Percentiles rank a stretch among this genome's conserved stretches.
Evolutionary conservation across 164 flowering plant genomes (phyloP).

Genomic region (Akebia trifoliata): DNA sequence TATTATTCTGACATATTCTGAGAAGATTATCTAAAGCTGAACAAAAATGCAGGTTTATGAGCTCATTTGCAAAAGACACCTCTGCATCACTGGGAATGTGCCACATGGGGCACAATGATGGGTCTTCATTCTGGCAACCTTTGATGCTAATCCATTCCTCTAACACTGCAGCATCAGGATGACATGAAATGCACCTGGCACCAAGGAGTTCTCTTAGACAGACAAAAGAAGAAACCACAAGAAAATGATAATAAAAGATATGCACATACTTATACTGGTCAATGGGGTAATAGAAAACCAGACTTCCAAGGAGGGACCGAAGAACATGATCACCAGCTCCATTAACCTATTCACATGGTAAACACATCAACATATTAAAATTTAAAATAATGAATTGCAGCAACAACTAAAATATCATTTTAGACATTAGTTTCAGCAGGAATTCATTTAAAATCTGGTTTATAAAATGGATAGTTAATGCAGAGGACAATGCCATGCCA

Average conservation of each 20-base stretch:
- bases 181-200: conserved; percentile 58
- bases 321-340: conserved; percentile 93
- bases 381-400: conserved; percentile 2
- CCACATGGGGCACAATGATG: conserved; percentile 57
- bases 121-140: conserved; percentile 39
- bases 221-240: conserved; percentile 1
- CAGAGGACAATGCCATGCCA: conserved; percentile 1
- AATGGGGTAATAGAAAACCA: conserved; percentile 81
- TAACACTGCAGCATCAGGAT: conserved; percentile 50
- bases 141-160: conserved; percentile 93
- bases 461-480: neutral
- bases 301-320: conserved; percentile 86
- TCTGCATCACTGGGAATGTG: conserved; percentile 78
- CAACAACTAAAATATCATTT: conserved; percentile 5
- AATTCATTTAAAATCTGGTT: neutral
- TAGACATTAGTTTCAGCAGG: neutral
- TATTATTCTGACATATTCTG: conserved; percentile 61
- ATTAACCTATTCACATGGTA: conserved; percentile 56
- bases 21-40: conserved; percentile 87
- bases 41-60: conserved; percentile 64
- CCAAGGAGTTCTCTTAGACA: neutral
- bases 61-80: conserved; percentile 80
- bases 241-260: conserved; percentile 1
- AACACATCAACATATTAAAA: conserved; percentile 4
- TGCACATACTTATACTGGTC: conserved; percentile 75